A percentile compares a stretch with the other conserved stretches of the same genome.
These are phyloP conservation scores for Botryotinia narcissicola DNA, from an alignment of 2,329 filamentous ascomycete species.

Conservation along the genomic window DNA sequence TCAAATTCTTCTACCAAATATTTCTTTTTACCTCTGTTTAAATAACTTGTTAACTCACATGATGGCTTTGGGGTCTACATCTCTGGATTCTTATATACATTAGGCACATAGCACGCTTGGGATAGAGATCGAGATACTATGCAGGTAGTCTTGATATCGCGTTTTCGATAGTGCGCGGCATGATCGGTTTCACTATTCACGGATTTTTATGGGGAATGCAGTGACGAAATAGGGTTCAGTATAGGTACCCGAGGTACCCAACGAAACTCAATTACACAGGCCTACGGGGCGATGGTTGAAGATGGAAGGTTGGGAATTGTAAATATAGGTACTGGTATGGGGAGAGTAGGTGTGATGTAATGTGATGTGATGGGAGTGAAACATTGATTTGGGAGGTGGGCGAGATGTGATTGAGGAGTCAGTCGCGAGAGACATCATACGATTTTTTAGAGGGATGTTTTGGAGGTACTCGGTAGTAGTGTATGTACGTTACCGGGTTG, in stretches of 20 bases:
- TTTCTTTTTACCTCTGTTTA: neutral
- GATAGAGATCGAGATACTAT: neutral
- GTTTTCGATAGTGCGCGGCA: neutral
- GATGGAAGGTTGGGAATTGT: neutral
- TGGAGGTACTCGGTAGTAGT: too few relatives aligned
- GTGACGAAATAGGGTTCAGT: neutral
- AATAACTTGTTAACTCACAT: neutral
- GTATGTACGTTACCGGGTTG: neutral
- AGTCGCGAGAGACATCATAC: neutral
- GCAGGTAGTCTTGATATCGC: neutral
- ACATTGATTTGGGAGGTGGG: neutral
- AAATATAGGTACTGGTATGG: neutral
- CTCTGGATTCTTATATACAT: neutral
- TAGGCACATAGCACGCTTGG: neutral
- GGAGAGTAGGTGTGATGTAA: neutral
- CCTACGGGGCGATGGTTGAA: neutral
- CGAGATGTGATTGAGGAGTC: neutral
- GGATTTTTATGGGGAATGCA: neutral
- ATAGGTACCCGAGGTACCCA: neutral
- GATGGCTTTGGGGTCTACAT: neutral
- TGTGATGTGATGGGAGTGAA: neutral
- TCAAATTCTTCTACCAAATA: neutral
- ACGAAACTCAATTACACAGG: neutral
- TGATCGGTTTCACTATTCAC: neutral
- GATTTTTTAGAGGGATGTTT: neutral